A percentile compares a stretch with the other conserved stretches of the same genome.
These are phyloP conservation scores for Fomitopsis serialis DNA, from an alignment of 768 basidiomycete genomes.

Conservation along the genomic window DNA sequence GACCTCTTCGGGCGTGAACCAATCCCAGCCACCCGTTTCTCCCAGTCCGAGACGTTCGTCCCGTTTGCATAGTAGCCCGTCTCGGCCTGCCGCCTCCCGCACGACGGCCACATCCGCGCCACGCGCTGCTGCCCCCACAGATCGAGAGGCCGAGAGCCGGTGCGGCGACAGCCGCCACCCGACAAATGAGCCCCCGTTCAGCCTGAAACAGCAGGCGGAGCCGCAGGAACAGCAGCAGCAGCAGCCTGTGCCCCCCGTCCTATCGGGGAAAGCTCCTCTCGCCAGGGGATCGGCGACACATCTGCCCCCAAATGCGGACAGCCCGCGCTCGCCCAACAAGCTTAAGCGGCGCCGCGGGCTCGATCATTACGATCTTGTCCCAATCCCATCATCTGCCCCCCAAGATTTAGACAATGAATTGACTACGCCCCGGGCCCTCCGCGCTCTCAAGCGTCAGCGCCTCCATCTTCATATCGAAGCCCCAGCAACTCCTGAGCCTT, in stretches of 20 bases:
- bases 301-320: background rate
- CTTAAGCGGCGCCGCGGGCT: constrained; percentile 3
- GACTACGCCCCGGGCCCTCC: constrained; percentile 3
- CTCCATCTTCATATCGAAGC: background rate
- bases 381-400: background rate
- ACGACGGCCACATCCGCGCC: background rate
- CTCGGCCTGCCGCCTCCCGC: background rate
- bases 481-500: background rate
- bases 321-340: background rate
- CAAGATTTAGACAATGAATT: background rate
- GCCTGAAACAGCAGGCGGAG: background rate
- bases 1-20: background rate
- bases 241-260: background rate
- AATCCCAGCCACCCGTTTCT: background rate
- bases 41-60: background rate
- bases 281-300: background rate
- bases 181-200: background rate
- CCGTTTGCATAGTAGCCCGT: background rate
- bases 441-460: constrained; percentile 7
- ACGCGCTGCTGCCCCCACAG: background rate
- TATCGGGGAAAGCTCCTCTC: background rate
- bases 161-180: background rate
- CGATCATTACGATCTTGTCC: constrained; percentile 1
- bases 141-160: background rate
- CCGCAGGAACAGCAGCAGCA: background rate